Base-by-base conservation (phyloP, 73 alveolate genomes). In the Paramecium sexaurelia region DNA sequence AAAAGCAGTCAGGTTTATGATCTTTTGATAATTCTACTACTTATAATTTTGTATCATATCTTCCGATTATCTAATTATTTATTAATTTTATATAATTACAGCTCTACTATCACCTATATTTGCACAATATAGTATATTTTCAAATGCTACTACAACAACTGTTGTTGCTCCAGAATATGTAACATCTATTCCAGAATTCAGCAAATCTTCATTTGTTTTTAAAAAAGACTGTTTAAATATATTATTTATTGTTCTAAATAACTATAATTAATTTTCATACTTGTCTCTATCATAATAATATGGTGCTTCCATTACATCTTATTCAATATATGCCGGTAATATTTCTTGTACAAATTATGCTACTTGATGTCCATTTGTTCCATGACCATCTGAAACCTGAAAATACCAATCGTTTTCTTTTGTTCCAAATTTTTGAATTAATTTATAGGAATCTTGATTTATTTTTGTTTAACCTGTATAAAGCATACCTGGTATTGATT, bases 21-120 rank as follows among this genome's bases (percentile, higher is more conserved):
- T 95, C 97, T 8, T 78, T 83, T 27, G 87, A 57, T 61, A 86
- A 20, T 68, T 67, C 85, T 33, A 90, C 61, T 47, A 71, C 83
- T 61, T 37, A 67, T 91, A 56, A 87, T 67, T 67, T 37, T 47
- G 86, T 75, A 69, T 92, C 93, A 35, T 27, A 87, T 92, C 95
- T 86, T 5, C 94, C 95, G 13, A 92, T 26, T 17, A 86, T 66
- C 67, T 51, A 51, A 45, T 15, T 17, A 51, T 51, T 1, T 51
- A 15, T 0, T 51, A 17, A 5, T n/a, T 1, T 1, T 51, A 17
- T 24, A 4, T 51, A 51, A 4, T 24, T 57, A 89, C 85, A 1
- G 96, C 96, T 26, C 96, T 39, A 10, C 95, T 91, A 61, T 92
- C 96, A 73, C 96, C 96, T 37, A 92, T 93, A 55, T 92, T 92